Base-by-base conservation (phyloP, 129 eudicot species). In the Smallanthus sonchifolius region DNA sequence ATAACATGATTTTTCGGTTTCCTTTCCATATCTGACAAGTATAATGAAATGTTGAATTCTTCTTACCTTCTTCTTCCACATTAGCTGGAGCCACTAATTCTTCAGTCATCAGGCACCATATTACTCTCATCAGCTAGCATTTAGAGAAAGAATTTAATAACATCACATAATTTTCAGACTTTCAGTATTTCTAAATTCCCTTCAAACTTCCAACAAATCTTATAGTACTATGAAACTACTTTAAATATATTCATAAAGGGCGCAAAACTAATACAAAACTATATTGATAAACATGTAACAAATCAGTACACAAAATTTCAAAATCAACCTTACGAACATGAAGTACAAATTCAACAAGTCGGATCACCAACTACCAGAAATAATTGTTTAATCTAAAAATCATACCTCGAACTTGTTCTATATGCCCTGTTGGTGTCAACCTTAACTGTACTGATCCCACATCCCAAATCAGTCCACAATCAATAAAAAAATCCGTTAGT, bases 331-430 rank as follows among this genome's bases (percentile, higher is more conserved):
- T 52, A 28, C 10, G 5, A 10, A 9, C 11, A 20, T 3, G 20
- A 52, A 2, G 34, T 55, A 55, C 35, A 62, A 7, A 75, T 64
- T 17, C 54, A 34, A 63, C 20, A 40, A 65, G n/a, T n/a, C n/a
- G n/a, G n/a, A 6, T 34, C 70, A 65, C 49, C 38, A 38, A 79
- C 66, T 5, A 19, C 39, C 34, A 49, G 19, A 62, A 72, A 38
- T 54, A 30, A 62, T 14, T 57, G 52, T 28, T 17, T 34, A 64
- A 36, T 9, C 16, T 28, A 54, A 47, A 39, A 67, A 69, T 7
- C 85, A 54, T 71, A 93, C 99, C 99, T 95, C 99, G 86, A 70
- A 95, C 79, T 91, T 95, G 99, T 81, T 95, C 99, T 45, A 95
- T 95, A 82, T 95, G 99, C 14, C 99, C 99, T 49, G 99, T 95